Evolutionary conservation across 2,329 filamentous ascomycete genomes (phyloP), one percentile per base, ranked within the genome.

Genomic region (Talaromyces amestolkiae): DNA sequence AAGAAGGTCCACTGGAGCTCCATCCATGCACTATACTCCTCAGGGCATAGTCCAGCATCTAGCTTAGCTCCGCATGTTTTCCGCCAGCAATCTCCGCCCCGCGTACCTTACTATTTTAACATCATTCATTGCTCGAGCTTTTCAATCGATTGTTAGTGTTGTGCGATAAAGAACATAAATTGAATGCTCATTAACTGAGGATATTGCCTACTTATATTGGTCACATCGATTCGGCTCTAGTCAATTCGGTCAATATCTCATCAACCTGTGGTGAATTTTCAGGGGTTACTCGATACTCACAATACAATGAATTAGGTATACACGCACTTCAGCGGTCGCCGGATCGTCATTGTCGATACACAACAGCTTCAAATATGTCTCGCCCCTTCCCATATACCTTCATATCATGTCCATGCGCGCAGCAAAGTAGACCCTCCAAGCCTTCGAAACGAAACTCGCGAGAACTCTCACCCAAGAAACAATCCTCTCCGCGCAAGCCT

Each of bases 391-490:
- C 87, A 2, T 89, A 88, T 75, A 85, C 85, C 35, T 86, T 86
- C 73, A 87, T 89, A 74, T 85, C 86, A 19, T 89, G 87, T 75
- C 85, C 87, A 60, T 89, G 87, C 77, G 84, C 82, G 70, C 82
- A 86, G 66, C 51, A 63, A 49, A 77, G 77, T 62, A 79, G 80
- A 56, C 71, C 76, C 13, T 74, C 77, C n/a, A 74, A 78, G 66
- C 74, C 76, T 68, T 68, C 71, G 73, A 71, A 77, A 69, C 76
- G 70, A 64, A 76, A 75, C 66, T 76, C 76, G 33, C 75, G 76
- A 67, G 74, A 75, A 56, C 72, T 74, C 58, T 75, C 73, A 39
- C 72, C 72, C 41, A 78, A 77, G 68, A 66, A 71, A 62, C 72
- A 70, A 27, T 68, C 74, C 17, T 72, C 68, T 19, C 58, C 65